Base-by-base conservation (phyloP, 257 asterid species). In the Ligustrum vulgare region DNA sequence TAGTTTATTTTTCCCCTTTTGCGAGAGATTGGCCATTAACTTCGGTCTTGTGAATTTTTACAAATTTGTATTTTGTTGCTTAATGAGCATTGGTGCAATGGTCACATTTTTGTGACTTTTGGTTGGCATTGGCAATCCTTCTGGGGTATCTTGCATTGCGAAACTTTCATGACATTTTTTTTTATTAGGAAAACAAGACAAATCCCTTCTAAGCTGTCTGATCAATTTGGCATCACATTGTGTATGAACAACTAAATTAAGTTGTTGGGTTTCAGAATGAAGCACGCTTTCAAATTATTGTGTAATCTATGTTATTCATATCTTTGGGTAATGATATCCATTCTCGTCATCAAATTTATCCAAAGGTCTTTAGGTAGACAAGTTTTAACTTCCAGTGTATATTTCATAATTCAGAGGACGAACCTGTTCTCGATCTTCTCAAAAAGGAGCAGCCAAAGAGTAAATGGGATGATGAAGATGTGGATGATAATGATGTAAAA, bases 391-490 rank as follows among this genome's bases (percentile, higher is more conserved):
- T 31, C 4, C 28, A 2, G 8, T 23, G 49, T 11, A 45, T 70
- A 45, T 70, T 32, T 78, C 37, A 68, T 66, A 65, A 76, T 85
- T 79, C 90, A 94, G 98, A 94, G 82, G 98, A 91, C 33, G 95
- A 88, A 75, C 77, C 85, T 65, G 64, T 88, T 80, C 89, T 84
- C 1, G 89, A 83, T 86, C 81, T 92, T 83, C 84, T 89, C 7
- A 87, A 87, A 68, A 89, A 86, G 77, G 92, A 82, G 51, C 82
- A 20, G 51, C 83, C 83, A 41, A 84, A 73, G 70, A 82, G 74
- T 77, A 85, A 80, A 6, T 94, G 99, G 99, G 98, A 91, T 56
- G 98, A 94, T 49, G 99, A 94, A 81, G 99, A 94, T 75, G 81
- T 74, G 64, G 97, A 92, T 18, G 91, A 85, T n/a, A 71, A 86